Conservation (phyloP, 495 filamentous ascomycete genomes). For the Penicillium chermesinum region DNA sequence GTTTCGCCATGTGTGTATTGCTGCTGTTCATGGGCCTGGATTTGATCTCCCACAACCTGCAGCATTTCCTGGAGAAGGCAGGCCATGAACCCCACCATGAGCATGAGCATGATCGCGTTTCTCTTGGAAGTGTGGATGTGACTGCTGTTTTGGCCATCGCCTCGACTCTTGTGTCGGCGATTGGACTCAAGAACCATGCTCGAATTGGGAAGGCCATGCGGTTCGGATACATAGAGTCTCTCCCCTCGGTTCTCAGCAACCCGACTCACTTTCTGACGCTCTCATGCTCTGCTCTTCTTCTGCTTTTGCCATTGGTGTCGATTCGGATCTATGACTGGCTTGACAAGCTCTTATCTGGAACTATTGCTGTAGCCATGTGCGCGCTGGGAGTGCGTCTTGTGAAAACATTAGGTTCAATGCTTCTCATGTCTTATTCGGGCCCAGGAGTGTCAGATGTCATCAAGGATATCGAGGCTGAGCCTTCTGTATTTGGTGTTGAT, state of each 20-base stretch:
- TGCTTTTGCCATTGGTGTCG: slow-evolving; percentile 77
- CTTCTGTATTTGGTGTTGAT: slow-evolving; percentile 67
- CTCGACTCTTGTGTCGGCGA: slow-evolving; percentile 80
- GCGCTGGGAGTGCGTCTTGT: slow-evolving; percentile 75
- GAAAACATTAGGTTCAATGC: slow-evolving; percentile 80
- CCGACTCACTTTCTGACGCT: slow-evolving; percentile 92
- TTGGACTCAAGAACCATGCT: slow-evolving; percentile 84
- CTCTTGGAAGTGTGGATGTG: slow-evolving; percentile 69
- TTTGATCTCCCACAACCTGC: slow-evolving; percentile 84
- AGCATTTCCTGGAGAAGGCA: slow-evolving; percentile 72
- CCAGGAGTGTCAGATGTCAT: slow-evolving; percentile 69
- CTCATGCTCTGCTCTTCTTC: slow-evolving; percentile 71
- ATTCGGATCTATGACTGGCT: slow-evolving; percentile 70
- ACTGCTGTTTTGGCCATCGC: slow-evolving; percentile 83
- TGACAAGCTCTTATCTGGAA: slow-evolving; percentile 72
- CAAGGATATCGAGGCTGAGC: slow-evolving; percentile 76
- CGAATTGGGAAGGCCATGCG: slow-evolving; percentile 83
- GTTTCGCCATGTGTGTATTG: slow-evolving; percentile 94
- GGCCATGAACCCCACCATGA: slow-evolving; percentile 65
- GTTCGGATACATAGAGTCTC: slow-evolving; percentile 74
- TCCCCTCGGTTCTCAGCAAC: slow-evolving; percentile 79
- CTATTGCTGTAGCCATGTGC: slow-evolving; percentile 83
- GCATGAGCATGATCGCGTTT: slow-evolving; percentile 62
- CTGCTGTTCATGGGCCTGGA: slow-evolving; percentile 96
- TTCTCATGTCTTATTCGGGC: slow-evolving; percentile 82